phyloP scores from a whole-genome alignment of 2,329 filamentous ascomycete genomes.

The Pyricularia grisea region DNA sequence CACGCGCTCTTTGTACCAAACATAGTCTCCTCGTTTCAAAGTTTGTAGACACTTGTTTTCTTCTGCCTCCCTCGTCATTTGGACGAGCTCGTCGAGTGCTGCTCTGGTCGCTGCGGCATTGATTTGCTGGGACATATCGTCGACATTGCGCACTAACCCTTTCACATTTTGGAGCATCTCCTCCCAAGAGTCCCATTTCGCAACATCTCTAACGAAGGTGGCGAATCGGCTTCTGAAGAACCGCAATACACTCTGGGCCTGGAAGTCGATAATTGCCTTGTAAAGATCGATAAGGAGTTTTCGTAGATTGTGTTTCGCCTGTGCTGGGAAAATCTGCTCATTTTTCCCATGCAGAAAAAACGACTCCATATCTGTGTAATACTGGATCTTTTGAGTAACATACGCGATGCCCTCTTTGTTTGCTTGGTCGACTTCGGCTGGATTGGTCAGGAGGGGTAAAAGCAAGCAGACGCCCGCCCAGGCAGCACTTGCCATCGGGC shows the following conservation, averaged over 20 bases:
- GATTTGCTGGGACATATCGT: neutral
- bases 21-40: constrained; percentile 1
- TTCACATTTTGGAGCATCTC: neutral
- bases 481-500: neutral
- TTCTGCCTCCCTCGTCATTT: constrained; percentile 17
- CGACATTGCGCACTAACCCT: neutral
- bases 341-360: constrained; percentile 1
- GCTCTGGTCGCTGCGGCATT: neutral
- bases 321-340: neutral
- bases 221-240: constrained; percentile 5
- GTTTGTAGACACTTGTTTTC: constrained; percentile 5
- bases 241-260: constrained; percentile 5
- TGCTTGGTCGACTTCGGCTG: neutral
- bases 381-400: constrained; percentile 6
- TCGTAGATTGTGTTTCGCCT: neutral
- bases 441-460: constrained; percentile 6
- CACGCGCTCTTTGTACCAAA: constrained; percentile 19
- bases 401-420: constrained; percentile 6
- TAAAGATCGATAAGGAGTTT: constrained; percentile 3
- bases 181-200: constrained; percentile 6
- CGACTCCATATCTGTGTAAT: constrained; percentile 6
- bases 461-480: constrained; percentile 5
- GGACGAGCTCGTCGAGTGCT: neutral
- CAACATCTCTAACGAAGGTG: constrained; percentile 4
- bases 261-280: constrained; percentile 7